Evolutionary conservation across 306 rosid species (phyloP).

Genomic region (Sechiopsis laciniata): DNA sequence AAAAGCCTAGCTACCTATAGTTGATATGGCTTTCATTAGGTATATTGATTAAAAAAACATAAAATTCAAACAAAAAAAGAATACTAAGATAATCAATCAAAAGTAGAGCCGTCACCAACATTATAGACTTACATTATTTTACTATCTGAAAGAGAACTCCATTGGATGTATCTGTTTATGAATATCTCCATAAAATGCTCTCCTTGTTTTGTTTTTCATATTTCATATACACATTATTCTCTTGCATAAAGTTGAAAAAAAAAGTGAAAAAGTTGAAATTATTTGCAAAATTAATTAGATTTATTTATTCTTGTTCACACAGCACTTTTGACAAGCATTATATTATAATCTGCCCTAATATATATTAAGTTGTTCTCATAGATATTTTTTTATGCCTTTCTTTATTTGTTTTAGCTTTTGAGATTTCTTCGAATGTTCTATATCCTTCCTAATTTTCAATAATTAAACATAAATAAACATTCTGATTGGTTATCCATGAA

Average conservation of each 20-base stretch:
- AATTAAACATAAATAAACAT: conserved; percentile 1
- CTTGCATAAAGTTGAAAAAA: conserved; percentile 2
- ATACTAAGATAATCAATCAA: neutral
- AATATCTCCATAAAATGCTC: conserved; percentile 20
- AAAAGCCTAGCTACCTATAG: neutral
- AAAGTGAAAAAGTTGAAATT: neutral
- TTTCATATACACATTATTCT: conserved; percentile 11
- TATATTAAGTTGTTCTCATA: conserved; percentile 15
- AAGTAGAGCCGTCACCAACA: conserved; percentile 25
- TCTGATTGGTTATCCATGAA: conserved; percentile 21
- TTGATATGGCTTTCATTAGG: conserved; percentile 17
- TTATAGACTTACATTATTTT: conserved; percentile 19
- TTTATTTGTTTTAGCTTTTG: conserved; percentile 15
- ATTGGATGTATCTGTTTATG: conserved; percentile 21
- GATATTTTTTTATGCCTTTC: conserved; percentile 9
- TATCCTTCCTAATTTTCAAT: conserved; percentile 14
- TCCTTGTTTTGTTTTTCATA: conserved; percentile 9
- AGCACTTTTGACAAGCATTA: neutral
- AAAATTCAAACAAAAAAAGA: neutral
- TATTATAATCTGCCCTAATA: neutral
- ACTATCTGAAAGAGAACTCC: neutral
- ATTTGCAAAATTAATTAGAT: conserved; percentile 6
- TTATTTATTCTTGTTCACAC: conserved; percentile 10
- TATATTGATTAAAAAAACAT: conserved; percentile 12
- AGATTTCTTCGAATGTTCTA: conserved; percentile 20